Conservation (phyloP, 176 grass and related monocot genomes). For the Aechmea fasciata region DNA sequence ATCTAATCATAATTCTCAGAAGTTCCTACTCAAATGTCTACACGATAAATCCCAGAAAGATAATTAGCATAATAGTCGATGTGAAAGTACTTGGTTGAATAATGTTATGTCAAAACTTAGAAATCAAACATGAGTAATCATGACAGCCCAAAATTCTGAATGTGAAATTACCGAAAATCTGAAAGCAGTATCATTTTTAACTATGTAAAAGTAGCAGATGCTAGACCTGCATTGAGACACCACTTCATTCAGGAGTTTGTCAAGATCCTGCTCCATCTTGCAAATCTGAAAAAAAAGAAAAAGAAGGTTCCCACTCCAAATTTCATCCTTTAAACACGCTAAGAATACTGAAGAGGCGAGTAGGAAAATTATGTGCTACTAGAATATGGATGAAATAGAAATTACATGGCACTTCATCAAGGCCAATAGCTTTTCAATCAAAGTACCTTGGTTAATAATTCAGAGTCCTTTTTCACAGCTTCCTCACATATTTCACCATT, state of each 20-base stretch:
- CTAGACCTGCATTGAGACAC: constrained; percentile 63
- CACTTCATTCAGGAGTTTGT: constrained; percentile 44
- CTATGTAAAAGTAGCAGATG: neutral
- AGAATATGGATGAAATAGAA: neutral
- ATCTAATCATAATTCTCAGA: too few species aligned
- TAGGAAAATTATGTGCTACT: neutral
- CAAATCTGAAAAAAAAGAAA: constrained; percentile 56
- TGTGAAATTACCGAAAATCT: neutral
- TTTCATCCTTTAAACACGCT: constrained; percentile 3
- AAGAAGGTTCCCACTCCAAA: constrained; percentile 1
- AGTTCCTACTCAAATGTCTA: too few species aligned
- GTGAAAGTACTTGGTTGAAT: too few species aligned
- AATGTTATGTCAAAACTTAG: too few species aligned
- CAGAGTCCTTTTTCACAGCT: constrained; percentile 17
- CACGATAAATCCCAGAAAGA: too few species aligned
- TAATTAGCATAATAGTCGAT: too few species aligned
- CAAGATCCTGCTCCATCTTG: constrained; percentile 46
- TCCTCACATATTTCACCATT: constrained; percentile 20
- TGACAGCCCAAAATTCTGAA: too few species aligned
- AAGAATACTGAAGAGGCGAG: neutral
- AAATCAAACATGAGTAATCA: too few species aligned
- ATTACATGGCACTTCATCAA: neutral
- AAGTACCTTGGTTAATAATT: constrained; percentile 28
- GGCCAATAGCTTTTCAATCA: neutral
- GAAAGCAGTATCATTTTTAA: neutral